Evolutionary conservation across 768 basidiomycete species (phyloP).

Genomic region (Collybia sordida): DNA sequence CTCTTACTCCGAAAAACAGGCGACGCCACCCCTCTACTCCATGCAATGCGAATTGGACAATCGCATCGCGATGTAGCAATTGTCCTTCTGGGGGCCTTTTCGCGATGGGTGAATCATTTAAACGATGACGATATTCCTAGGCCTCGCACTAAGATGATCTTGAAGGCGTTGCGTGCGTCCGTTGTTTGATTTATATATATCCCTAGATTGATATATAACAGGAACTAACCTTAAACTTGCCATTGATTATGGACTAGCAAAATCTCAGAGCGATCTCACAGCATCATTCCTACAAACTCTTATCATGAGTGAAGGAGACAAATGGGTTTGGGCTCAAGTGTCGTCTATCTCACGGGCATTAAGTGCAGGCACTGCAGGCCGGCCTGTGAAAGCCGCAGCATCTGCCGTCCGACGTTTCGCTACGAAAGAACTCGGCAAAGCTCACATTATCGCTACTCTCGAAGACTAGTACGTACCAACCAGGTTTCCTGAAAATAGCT

Average conservation of each 20-base stretch:
- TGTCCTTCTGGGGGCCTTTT: conserved; percentile 85
- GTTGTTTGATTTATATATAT: not conserved
- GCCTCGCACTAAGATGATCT: conserved; percentile 63
- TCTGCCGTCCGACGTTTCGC: conserved; percentile 83
- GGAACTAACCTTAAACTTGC: conserved; percentile 88
- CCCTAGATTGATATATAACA: conserved; percentile 18
- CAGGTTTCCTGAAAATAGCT: not conserved
- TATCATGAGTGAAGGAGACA: conserved; percentile 95
- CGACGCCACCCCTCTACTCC: conserved; percentile 84
- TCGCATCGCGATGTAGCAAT: conserved; percentile 84
- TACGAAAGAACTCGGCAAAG: conserved; percentile 81
- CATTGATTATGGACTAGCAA: conserved; percentile 84
- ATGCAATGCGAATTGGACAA: conserved; percentile 81
- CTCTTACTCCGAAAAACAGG: conserved; percentile 84
- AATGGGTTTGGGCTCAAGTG: conserved; percentile 78
- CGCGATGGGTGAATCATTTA: conserved; percentile 87
- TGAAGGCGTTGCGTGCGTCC: conserved; percentile 76
- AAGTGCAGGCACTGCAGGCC: conserved; percentile 60
- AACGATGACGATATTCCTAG: conserved; percentile 77
- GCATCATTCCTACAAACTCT: conserved; percentile 93
- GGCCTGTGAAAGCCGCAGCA: conserved; percentile 76
- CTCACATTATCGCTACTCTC: conserved; percentile 72
- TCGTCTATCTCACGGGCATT: conserved; percentile 70
- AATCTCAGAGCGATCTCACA: conserved; percentile 79
- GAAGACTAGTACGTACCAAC: conserved; percentile 79